Evolutionary conservation across 2,329 filamentous ascomycete species (phyloP).

Genomic region (Orbilia ellipsospora): DNA sequence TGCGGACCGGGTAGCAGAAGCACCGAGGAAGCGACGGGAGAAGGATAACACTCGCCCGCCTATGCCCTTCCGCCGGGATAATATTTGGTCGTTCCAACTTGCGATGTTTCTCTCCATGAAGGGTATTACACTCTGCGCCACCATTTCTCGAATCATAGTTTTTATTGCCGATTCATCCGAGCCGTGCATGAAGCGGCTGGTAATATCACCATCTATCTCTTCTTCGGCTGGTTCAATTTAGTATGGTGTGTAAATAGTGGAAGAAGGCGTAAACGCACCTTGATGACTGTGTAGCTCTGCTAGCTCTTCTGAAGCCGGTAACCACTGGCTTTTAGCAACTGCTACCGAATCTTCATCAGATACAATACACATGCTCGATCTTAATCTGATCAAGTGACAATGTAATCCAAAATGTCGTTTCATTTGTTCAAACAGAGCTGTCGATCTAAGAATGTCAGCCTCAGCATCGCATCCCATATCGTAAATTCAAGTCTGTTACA

Average conservation of each 20-base stretch:
- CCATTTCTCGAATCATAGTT: constrained; percentile 91
- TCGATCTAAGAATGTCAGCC: constrained; percentile 67
- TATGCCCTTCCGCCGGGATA: constrained; percentile 86
- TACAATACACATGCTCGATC: constrained; percentile 84
- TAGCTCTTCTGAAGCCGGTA: constrained; percentile 86
- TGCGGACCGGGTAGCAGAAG: constrained; percentile 70
- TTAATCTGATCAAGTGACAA: constrained; percentile 87
- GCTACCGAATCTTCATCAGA: constrained; percentile 91
- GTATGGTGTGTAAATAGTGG: not conserved
- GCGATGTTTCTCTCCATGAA: constrained; percentile 94
- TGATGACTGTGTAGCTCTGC: constrained; percentile 72
- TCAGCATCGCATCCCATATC: constrained; percentile 21
- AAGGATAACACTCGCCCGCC: constrained; percentile 94
- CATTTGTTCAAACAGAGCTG: constrained; percentile 95
- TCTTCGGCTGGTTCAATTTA: constrained; percentile 65
- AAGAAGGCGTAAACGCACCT: constrained; percentile 15
- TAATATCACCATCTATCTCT: constrained; percentile 76
- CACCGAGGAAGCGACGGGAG: constrained; percentile 88
- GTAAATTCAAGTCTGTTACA: no score
- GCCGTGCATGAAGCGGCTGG: constrained; percentile 84
- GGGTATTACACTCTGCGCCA: constrained; percentile 92
- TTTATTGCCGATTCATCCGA: constrained; percentile 89
- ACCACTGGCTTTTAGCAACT: constrained; percentile 86
- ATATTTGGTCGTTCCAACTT: constrained; percentile 96
- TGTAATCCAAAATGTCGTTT: constrained; percentile 97